A percentile compares a stretch with the other conserved stretches of the same genome.
Conservation (phyloP, 768 basidiomycete species). For the Strobilomyces dryophilus region DNA sequence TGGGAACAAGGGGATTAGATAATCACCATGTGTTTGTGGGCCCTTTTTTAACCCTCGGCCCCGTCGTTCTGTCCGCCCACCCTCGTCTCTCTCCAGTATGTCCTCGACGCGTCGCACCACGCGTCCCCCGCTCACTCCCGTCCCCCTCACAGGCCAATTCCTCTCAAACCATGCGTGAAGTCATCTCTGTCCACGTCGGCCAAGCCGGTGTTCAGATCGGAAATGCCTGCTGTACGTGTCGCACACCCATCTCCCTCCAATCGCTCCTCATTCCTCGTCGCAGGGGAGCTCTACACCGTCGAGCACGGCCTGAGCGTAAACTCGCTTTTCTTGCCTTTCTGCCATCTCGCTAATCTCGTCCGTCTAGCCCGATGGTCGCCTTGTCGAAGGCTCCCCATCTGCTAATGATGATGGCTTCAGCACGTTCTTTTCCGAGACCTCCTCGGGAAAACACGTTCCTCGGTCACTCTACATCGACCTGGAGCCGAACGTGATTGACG, state of each 20-base stretch:
- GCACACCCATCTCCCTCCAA: neutral
- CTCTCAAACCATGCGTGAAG: conserved; percentile 74
- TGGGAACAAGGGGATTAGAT: conserved; percentile 27
- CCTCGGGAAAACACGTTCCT: conserved; percentile 94
- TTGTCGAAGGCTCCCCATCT: conserved; percentile 72
- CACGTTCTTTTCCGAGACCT: conserved; percentile 99
- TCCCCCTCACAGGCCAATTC: conserved; percentile 4
- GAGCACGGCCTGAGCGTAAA: conserved; percentile 94
- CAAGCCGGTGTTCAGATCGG: conserved; percentile 98
- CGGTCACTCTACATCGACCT: conserved; percentile 96
- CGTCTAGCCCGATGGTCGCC: conserved; percentile 87
- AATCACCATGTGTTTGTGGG: conserved; percentile 31
- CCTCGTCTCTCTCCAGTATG: conserved; percentile 30
- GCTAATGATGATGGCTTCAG: conserved; percentile 88
- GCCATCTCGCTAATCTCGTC: conserved; percentile 18
- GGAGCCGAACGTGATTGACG: conserved; percentile 97
- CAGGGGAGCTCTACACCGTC: conserved; percentile 98
- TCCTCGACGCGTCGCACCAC: conserved; percentile 28
- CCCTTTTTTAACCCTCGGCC: conserved; percentile 41
- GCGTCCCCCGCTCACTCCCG: conserved; percentile 14
- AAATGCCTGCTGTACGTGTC: conserved; percentile 93
- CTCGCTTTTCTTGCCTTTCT: conserved; percentile 2
- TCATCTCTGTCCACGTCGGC: conserved; percentile 97
- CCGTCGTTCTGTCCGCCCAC: conserved; percentile 25
- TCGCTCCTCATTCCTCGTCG: conserved; percentile 22